Evolutionary conservation across 441 rosid genomes (phyloP), one percentile per base, ranked within the genome.

Genomic region (Erodium trifolium): DNA sequence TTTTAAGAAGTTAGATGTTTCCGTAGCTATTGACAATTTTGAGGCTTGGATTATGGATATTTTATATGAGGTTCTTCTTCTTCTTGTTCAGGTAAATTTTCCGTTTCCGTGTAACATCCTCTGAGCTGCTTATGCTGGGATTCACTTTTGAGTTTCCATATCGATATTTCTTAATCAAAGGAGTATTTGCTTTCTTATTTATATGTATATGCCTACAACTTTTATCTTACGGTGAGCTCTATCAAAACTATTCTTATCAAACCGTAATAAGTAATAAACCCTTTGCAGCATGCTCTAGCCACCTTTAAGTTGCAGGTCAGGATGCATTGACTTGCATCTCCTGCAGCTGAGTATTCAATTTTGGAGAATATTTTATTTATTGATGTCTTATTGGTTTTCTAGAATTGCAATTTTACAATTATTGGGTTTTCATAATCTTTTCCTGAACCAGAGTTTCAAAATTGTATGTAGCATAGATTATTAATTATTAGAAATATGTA

Each of bases 1-100:
- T 71, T 76, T 71, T 43, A 82, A 82, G 84, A 76, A 94, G 79
- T 68, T 80, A 70, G 86, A 75, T 63, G 66, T 76, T 75, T 81
- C 81, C 68, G 80, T 97, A 68, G 93, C 97, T 66, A 84, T 92
- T 73, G 83, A 84, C 72, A 85, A 80, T 47, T 84, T 95, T 75
- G 99, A 92, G 83, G 81, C 93, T 68, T 95, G 98, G 99, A 90
- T 95, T 73, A 77, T 92, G 68, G 88, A 86, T 77, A 95, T 94
- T 79, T 80, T 94, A 68, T 86, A 84, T 73, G 97, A 92, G 78
- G 83, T 86, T 72, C 97, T 94, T 75, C 92, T 94, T 69, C 86
- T 88, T 80, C 96, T 94, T 68, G 97, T 94, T 81, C 99, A 92
- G 99, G 98, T 94, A 81, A 68, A 39, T 57, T 29, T 65, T 17